Base-by-base conservation (phyloP, 83 land plant species). In the Picea abies region DNA sequence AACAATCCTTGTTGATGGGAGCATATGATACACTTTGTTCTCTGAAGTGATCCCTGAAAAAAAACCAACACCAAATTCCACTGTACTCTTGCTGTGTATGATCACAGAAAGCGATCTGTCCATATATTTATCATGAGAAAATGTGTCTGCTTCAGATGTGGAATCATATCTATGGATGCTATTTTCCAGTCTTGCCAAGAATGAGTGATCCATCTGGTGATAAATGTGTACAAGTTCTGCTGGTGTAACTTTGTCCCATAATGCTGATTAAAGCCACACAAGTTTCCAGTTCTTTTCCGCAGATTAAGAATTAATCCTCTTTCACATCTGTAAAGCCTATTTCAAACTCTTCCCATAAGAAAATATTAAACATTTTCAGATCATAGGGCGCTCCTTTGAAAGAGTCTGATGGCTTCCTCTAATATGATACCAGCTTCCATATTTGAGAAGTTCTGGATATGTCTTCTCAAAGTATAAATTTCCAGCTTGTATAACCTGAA, bases 41-140 rank as follows among this genome's bases (percentile, higher is more conserved):
- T 76, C 49, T 32, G 49, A 49, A 76, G 79, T 15, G 49, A 22
- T 23, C 22, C 79, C 49, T 41, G 35, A 75, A 47, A 47, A 6
- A 75, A 44, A 78, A 35, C 84, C 85, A 23, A 83, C 80, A 63
- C 80, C 71, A 61, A 92, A 80, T 84, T 91, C 94, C 94, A 94
- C 16, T 86, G 78, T 52, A 82, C 26, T 19, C 84, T 83, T 22
- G 82, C 78, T 0, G 89, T 83, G 75, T 78, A 85, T 41, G 85
- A 82, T 22, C 47, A 47, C 71, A 94, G 35, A 19, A 60, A 12
- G 81, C 88, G 90, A 82, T 94, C 96, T 63, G 79, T 91, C 83
- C 96, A 84, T 37, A 84, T 84, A 15, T 22, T 56, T 22, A 71
- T 71, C 41, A 39, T 32, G 49, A 47, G 49, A 76, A 47, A 56